phyloP scores from a whole-genome alignment of 768 basidiomycete genomes.

The Leucosporidium scottii region DNA sequence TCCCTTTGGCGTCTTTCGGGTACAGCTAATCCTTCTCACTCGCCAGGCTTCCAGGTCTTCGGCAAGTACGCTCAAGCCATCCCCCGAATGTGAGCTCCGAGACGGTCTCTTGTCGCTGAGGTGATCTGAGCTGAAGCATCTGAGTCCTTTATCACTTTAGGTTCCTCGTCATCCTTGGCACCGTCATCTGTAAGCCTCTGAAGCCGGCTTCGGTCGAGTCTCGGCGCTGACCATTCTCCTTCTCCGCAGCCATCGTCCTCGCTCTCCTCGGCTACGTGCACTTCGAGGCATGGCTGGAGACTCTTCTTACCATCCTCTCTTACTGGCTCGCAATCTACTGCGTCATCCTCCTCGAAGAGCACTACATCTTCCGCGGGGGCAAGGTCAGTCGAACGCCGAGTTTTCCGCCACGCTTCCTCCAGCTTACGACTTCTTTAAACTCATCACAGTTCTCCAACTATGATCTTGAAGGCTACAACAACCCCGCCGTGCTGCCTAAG shows the following conservation, averaged over 20 bases:
- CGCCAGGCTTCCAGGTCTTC: slow-evolving; percentile 45
- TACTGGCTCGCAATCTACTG: slow-evolving; percentile 54
- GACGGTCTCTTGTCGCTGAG: no score
- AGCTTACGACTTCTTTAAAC: neutral
- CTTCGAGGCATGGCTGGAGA: slow-evolving; percentile 48
- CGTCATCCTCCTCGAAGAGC: slow-evolving; percentile 49
- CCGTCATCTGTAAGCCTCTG: slow-evolving; percentile 12
- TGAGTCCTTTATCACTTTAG: slow-evolving; percentile 42
- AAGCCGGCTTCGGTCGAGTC: no score
- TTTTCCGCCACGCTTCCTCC: neutral
- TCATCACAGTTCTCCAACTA: slow-evolving; percentile 37
- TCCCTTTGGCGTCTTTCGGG: no score
- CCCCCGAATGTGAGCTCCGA: slow-evolving; percentile 41
- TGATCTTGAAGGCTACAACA: slow-evolving; percentile 44
- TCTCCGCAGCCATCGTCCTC: slow-evolving; percentile 43
- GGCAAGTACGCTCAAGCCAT: slow-evolving; percentile 46
- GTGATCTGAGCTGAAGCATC: no score
- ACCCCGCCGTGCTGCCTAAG: slow-evolving; percentile 41
- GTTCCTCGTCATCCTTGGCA: slow-evolving; percentile 37
- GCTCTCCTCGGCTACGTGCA: slow-evolving; percentile 49
- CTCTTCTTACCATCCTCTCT: slow-evolving; percentile 35
- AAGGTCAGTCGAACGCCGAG: neutral
- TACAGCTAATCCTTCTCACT: no score
- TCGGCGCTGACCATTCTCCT: no score
- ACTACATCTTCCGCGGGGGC: slow-evolving; percentile 50